Base-by-base conservation (phyloP, 495 filamentous ascomycete species). In the Aspergillus homomorphus region DNA sequence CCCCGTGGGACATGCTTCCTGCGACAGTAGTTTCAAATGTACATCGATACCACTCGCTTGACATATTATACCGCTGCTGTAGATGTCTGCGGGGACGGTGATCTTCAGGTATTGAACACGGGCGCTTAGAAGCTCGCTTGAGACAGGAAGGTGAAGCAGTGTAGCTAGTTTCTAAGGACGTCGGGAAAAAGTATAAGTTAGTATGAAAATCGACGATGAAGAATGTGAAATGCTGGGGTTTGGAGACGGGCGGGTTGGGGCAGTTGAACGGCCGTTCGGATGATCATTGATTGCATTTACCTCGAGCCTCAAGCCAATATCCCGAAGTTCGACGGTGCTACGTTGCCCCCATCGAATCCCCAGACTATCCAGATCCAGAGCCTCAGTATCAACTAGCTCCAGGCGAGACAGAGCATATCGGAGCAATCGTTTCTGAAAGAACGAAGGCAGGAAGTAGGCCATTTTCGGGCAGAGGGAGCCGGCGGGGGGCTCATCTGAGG, bases 41-140 rank as follows among this genome's bases (percentile, higher is more conserved):
- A 91, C 78, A 58, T 91, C 80, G 49, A 96, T 82, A 22, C 91
- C 92, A 61, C 90, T 83, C 14, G 88, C 78, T 68, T 96, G 89
- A 55, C 87, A 85, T 12, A 82, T 74, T 61, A 96, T 92, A 15
- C 88, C 83, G 58, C 84, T 92, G 51, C 80, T 85, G 70, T 89
- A 89, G 45, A 96, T 82, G 67, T 96, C 89, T 63, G 90, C 83
- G 7, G 91, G 90, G 49, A 97, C 76, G 1, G 87, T 93, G 42
- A 95, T 75, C 51, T 87, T 84, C 4, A 97, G 80, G 33, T 84
- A 73, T 16, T 85, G 73, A 38, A 93, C 80, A 43, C 82, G 82
- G 45, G 91, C 92, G 67, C 84, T 86, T 56, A 80, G 76, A 8
- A 96, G 77, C 54, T 85, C 78, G 67, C 91, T 81, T 20, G 79